Base-by-base conservation (phyloP, 805 yeast species). In the Ogataea trehalophila region DNA sequence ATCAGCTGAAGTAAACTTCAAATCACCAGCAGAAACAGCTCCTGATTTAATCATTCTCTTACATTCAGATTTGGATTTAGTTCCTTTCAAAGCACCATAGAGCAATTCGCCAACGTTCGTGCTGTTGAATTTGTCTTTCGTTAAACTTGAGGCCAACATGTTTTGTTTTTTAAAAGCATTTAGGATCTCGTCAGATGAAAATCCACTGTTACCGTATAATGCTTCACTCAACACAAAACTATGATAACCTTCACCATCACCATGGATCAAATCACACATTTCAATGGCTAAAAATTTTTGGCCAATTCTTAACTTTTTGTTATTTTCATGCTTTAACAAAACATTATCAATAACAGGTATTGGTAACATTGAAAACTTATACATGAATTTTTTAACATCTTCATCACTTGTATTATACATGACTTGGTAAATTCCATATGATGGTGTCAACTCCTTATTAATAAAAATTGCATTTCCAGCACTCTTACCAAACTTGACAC, bases 381-480 rank as follows among this genome's bases (percentile, higher is more conserved):
- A 83, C 57, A 94, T 69, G 41, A 88, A 79, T 54, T 74, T 78
- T 34, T 69, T 77, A 3, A 91, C 83, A 52, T 85, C 91, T 16
- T 76, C 83, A 67, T 91, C 98, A 0, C 86, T 81, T 0, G 85
- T 73, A 54, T 87, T 86, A 58, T 85, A 79, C 66, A 94, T 86
- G 61, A 83, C 87, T 59, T 94, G 98, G 63, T 85, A 94, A 53
- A 94, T 67, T 41, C 87, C 85, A 65, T 79, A 94, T 0, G 96
- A 82, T 15, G 87, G 74, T 1, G 97, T 92, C 49, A 86, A 67
- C n/a, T 70, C 65, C 7, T 80, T 73, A 59, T 85, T 91, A 45
- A 94, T 81, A 68, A 94, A 94, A 2, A 94, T 80, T 0, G 99
- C 98, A 70, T 94, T 94, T 0, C 98, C 98, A 2, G 97, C 97